A percentile compares a stretch with the other conserved stretches of the same genome.
These are phyloP conservation scores for Colletotrichum lini DNA, from an alignment of 2,329 filamentous ascomycete genomes.

Conservation along the genomic window DNA sequence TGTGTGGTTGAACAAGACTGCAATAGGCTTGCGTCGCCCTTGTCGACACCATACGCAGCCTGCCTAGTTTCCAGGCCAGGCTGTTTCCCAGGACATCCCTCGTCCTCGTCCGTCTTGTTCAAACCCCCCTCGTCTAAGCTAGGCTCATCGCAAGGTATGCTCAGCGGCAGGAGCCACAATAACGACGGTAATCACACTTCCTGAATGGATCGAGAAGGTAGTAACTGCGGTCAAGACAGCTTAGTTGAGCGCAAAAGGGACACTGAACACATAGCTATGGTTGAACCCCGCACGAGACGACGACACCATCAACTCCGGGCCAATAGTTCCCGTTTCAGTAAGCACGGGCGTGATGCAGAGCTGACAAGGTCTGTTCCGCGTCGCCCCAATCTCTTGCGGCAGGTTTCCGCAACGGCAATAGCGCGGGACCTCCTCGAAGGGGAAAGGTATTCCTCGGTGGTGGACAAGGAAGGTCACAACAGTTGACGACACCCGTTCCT, in stretches of 20 bases:
- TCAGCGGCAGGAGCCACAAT: constrained; percentile 7
- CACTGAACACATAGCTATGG: neutral
- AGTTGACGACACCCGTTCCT: constrained; percentile 22
- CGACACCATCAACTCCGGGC: constrained; percentile 27
- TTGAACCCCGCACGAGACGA: constrained; percentile 32
- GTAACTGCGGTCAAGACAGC: constrained; percentile 1
- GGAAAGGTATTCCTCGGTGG: neutral
- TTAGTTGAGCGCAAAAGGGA: neutral
- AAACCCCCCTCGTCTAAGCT: neutral
- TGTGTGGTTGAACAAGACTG: constrained; percentile 7
- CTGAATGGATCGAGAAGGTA: constrained; percentile 1
- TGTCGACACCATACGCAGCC: constrained; percentile 1
- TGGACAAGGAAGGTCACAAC: too few species aligned
- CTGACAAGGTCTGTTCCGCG: constrained; percentile 10
- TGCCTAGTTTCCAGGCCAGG: neutral
- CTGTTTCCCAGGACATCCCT: neutral
- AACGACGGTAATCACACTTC: neutral
- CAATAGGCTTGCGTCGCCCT: constrained; percentile 24
- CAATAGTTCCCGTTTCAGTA: constrained; percentile 37
- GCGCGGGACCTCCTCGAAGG: constrained; percentile 7
- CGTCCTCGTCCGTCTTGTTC: too few species aligned
- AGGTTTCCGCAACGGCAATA: constrained; percentile 6
- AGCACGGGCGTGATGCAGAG: constrained; percentile 13
- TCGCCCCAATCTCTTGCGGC: constrained; percentile 27
- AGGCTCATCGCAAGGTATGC: constrained; percentile 19